Evolutionary conservation across 805 yeast genomes (phyloP), one percentile per base, ranked within the genome.

Genomic region (Candida sithepensis): DNA sequence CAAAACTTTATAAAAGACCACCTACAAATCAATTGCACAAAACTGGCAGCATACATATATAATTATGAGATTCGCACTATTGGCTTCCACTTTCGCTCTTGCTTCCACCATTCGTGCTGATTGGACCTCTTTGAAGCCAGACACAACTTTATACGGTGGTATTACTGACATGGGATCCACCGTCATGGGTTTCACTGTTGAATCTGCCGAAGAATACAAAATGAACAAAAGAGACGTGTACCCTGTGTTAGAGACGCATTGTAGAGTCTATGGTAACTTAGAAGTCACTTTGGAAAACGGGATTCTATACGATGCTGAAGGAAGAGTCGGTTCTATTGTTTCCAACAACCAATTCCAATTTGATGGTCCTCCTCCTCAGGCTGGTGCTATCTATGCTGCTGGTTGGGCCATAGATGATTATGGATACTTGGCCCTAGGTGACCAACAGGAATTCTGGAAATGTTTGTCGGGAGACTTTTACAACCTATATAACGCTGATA

Each of bases 331-430:
- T 47, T 69, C 77, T 39, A 72, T 73, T 62, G 78, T 73, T 47
- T 74, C 77, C 49, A 72, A 73, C 72, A 68, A 74, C 65, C 79
- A 74, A 63, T 74, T 74, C 72, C 79, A 74, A 64, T 74, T 74
- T 54, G 79, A 74, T 58, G 38, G 38, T 13, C 38, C 38, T n/a
- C 38, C 38, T n/a, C 38, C 38, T n/a, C 38, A 34, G 68, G 50
- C 19, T 13, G 20, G 20, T 34, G 9, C 38, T 4, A 34, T 34
- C 8, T 34, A 34, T 34, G 73, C 73, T 51, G 69, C 67, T 43
- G 72, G 73, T 41, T 68, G 72, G 71, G 65, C 74, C 24, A 63
- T 69, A 45, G 59, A 68, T 41, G 49, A 59, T 42, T 70, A 65
- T 34, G 70, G 64, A 18, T 62, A 65, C 61, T 72, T 73, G 58